A percentile compares a stretch with the other conserved stretches of the same genome.
These are phyloP conservation scores for Chenopodium album DNA, from an alignment of 148 eudicot species.

Conservation along the genomic window DNA sequence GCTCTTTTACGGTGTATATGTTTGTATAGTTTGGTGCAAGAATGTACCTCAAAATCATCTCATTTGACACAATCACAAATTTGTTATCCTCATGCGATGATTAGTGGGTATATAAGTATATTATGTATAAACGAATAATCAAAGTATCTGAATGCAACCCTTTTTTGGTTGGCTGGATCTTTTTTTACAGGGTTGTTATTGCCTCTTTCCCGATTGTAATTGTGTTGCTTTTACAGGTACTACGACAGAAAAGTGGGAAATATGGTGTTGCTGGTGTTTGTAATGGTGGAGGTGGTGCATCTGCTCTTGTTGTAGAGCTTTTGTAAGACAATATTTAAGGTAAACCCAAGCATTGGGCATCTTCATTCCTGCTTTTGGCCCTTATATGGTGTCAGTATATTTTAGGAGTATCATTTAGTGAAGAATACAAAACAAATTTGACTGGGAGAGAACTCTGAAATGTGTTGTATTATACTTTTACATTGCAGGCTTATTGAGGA, in stretches of 20 bases:
- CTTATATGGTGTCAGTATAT: neutral
- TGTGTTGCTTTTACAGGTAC: conserved; percentile 47
- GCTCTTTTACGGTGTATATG: neutral
- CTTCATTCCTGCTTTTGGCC: neutral
- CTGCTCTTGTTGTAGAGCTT: conserved; percentile 84
- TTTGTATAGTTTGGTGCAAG: neutral
- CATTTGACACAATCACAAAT: neutral
- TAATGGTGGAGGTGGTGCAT: conserved; percentile 99
- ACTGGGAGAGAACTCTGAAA: neutral
- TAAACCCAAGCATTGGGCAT: neutral
- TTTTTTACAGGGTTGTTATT: neutral
- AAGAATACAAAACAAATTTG: neutral
- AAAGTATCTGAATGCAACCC: neutral
- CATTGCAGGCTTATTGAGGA: conserved; percentile 8
- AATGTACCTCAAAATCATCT: neutral
- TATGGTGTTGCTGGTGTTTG: conserved; percentile 92
- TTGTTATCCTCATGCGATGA: no score
- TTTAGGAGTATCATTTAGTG: neutral
- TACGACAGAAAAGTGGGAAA: conserved; percentile 78
- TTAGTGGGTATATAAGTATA: neutral
- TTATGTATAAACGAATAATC: neutral
- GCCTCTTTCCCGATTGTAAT: neutral
- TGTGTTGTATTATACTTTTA: neutral
- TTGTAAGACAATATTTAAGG: conserved; percentile 41
- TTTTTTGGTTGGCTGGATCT: neutral